Evolutionary conservation across 805 yeast species (phyloP).

Genomic region (Myxozyma udenii): DNA sequence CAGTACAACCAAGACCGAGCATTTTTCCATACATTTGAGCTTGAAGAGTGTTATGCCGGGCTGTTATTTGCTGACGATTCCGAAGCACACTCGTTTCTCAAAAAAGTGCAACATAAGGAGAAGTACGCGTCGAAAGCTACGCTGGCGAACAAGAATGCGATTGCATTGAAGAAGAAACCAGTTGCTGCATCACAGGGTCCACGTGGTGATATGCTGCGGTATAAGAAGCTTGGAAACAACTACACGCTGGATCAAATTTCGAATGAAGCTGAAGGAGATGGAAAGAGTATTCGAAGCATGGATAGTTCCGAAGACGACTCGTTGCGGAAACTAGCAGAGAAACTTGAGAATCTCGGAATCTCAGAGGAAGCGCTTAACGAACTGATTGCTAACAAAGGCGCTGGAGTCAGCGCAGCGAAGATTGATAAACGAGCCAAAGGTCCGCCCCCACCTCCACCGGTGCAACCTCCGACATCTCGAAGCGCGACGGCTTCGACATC

Average conservation of each 20-base stretch:
- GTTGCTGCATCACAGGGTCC: slow-evolving; percentile 51
- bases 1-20: slow-evolving; percentile 90
- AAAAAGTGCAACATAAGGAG: slow-evolving; percentile 67
- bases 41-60: slow-evolving; percentile 86
- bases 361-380: slow-evolving; percentile 78
- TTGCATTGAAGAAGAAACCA: slow-evolving; percentile 63
- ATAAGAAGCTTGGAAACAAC: slow-evolving; percentile 26
- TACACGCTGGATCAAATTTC: slow-evolving; percentile 40
- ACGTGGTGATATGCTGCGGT: slow-evolving; percentile 46
- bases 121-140: slow-evolving; percentile 89
- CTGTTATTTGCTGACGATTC: slow-evolving; percentile 80
- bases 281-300: slow-evolving; percentile 14
- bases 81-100: slow-evolving; percentile 83
- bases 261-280: slow-evolving; percentile 17
- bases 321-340: slow-evolving; percentile 72
- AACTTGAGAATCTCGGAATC: slow-evolving; percentile 73
- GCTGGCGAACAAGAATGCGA: slow-evolving; percentile 78
- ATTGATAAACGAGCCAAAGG: slow-evolving; percentile 31
- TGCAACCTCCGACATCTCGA: slow-evolving; percentile 16
- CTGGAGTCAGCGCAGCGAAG: slow-evolving; percentile 56
- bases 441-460: slow-evolving; percentile 30
- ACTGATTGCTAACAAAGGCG: slow-evolving; percentile 69
- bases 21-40: slow-evolving; percentile 90
- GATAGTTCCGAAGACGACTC: slow-evolving; percentile 49
- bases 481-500: slow-evolving; percentile 34